phyloP scores from a whole-genome alignment of 2,329 filamentous ascomycete species.

The Sclerotiophoma versabilis region DNA sequence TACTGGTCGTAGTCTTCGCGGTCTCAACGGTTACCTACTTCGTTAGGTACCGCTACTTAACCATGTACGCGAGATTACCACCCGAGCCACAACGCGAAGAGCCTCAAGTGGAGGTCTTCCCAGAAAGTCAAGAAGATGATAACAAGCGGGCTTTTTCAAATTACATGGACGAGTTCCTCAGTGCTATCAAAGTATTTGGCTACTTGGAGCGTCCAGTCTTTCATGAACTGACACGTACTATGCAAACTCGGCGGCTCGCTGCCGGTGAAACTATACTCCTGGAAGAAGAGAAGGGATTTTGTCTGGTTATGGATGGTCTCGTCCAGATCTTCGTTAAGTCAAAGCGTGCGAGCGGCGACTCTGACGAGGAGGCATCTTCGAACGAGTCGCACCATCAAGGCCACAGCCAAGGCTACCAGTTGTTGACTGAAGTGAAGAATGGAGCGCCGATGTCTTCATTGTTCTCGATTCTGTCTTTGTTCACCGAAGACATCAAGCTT shows the following conservation, averaged over 20 bases:
- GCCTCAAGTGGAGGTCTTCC: slow-evolving; percentile 92
- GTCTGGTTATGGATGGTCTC: slow-evolving; percentile 92
- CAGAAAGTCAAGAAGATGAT: slow-evolving; percentile 88
- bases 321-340: slow-evolving; percentile 99
- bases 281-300: slow-evolving; percentile 98
- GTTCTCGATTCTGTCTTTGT: slow-evolving; percentile 95
- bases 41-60: slow-evolving; percentile 92
- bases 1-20: slow-evolving; percentile 74
- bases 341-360: slow-evolving; percentile 58
- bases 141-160: slow-evolving; percentile 92
- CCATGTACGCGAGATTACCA: slow-evolving; percentile 93
- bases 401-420: slow-evolving; percentile 85
- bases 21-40: slow-evolving; percentile 92
- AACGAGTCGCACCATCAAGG: slow-evolving; percentile 67
- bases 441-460: slow-evolving; percentile 98
- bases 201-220: slow-evolving; percentile 97
- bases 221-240: slow-evolving; percentile 94
- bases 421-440: slow-evolving; percentile 96
- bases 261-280: slow-evolving; percentile 93
- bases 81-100: slow-evolving; percentile 96
- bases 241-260: slow-evolving; percentile 97
- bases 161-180: slow-evolving; percentile 96
- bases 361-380: slow-evolving; percentile 49
- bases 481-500: slow-evolving; percentile 92
- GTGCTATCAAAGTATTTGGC: slow-evolving; percentile 98